These are phyloP conservation scores for Cercospora janseana DNA, from an alignment of 2,329 filamentous ascomycete species.

Conservation along the genomic window DNA sequence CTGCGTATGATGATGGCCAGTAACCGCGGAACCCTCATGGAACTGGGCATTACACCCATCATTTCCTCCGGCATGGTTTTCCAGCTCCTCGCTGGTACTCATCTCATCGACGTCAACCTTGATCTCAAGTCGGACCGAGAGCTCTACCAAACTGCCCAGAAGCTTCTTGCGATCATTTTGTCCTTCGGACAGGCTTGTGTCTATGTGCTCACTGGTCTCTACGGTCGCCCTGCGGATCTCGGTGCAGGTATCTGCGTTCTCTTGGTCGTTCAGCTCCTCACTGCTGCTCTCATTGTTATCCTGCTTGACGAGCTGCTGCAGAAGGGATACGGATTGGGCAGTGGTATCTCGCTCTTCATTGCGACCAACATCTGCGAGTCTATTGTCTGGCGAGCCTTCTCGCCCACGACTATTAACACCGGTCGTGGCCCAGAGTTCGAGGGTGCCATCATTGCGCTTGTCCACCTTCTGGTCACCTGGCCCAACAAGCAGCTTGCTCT, in stretches of 20 bases:
- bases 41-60: conserved; percentile 75
- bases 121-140: conserved; percentile 99
- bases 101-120: conserved; percentile 99
- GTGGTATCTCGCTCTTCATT: conserved; percentile 98
- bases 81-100: conserved; percentile 97
- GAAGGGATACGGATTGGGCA: conserved; percentile 98
- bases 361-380: conserved; percentile 99
- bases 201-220: conserved; percentile 96
- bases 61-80: conserved; percentile 99
- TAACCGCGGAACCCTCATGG: conserved; percentile 61
- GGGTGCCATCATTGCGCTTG: conserved; percentile 94
- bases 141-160: conserved; percentile 99
- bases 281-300: conserved; percentile 97
- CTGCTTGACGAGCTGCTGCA: conserved; percentile 98
- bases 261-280: conserved; percentile 93
- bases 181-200: conserved; percentile 97
- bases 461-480: conserved; percentile 98
- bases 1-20: conserved; percentile 99
- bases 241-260: conserved; percentile 98
- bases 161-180: conserved; percentile 92
- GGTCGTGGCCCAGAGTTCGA: conserved; percentile 98
- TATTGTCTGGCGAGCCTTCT: conserved; percentile 99
- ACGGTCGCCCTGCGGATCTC: conserved; percentile 93
- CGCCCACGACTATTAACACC: conserved; percentile 98
- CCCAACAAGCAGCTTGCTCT: conserved; percentile 98